Evolutionary conservation across 2,329 filamentous ascomycete genomes (phyloP).

Genomic region (Elsinoe necatrix): DNA sequence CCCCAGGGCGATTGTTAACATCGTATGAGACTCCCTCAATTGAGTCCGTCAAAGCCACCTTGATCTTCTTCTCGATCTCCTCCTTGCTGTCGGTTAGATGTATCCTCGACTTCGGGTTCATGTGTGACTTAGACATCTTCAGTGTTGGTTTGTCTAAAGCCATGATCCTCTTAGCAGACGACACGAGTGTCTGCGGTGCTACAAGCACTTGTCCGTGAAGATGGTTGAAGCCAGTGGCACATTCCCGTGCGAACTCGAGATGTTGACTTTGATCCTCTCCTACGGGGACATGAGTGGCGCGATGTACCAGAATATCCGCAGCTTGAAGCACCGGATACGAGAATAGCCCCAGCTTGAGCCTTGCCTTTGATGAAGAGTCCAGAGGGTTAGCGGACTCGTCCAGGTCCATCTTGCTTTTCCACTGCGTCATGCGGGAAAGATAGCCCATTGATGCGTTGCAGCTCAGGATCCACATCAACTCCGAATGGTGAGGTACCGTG

Average conservation of each 20-base stretch:
- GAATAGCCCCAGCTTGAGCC: constrained; percentile 80
- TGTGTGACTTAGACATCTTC: constrained; percentile 94
- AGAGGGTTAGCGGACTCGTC: constrained; percentile 50
- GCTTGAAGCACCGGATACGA: constrained; percentile 95
- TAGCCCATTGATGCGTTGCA: constrained; percentile 89
- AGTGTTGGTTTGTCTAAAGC: constrained; percentile 65
- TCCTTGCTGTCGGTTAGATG: constrained; percentile 64
- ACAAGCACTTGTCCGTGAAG: constrained; percentile 57
- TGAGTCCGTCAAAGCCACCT: constrained; percentile 68
- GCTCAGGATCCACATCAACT: constrained; percentile 95
- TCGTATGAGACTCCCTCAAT: constrained; percentile 63
- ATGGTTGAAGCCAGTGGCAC: constrained; percentile 80
- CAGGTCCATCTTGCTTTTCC: constrained; percentile 81
- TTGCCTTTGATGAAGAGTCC: constrained; percentile 43
- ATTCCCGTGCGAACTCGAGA: constrained; percentile 82
- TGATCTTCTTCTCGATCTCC: constrained; percentile 61
- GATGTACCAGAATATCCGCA: constrained; percentile 83
- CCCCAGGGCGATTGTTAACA: constrained; percentile 59
- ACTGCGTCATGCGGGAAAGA: constrained; percentile 97
- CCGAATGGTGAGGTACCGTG: constrained; percentile 64
- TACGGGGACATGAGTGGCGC: constrained; percentile 88
- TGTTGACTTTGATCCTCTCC: constrained; percentile 95
- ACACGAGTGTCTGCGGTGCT: constrained; percentile 55
- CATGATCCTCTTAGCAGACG: constrained; percentile 81
- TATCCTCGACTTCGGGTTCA: constrained; percentile 65